Base-by-base conservation (phyloP, 2,329 filamentous ascomycete species). In the Aspergillus hortae region DNA sequence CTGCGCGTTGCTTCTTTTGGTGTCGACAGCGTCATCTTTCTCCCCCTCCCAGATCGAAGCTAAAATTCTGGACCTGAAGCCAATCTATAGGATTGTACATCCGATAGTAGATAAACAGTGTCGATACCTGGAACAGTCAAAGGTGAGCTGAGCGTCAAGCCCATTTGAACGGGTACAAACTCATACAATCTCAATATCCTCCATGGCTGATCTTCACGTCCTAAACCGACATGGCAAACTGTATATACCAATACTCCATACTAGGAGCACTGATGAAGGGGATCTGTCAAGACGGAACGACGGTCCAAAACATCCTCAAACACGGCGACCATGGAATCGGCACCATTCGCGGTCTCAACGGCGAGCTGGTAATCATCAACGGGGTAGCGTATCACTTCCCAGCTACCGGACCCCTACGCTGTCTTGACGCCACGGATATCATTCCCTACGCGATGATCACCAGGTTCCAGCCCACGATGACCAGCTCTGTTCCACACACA, bases 241-340 rank as follows among this genome's bases (percentile, higher is more conserved):
- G 30, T 12, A 68, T 75, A 40, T 77, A 75, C 60, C 74, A 76
- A 56, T 77, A 70, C 61, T 73, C 68, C 27, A 60, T 75, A 3
- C 63, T 76, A 46, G 72, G 70, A 48, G 74, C 74, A 17, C 60
- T 77, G 3, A 76, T 77, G 73, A 68, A 70, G 47, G 75, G 73
- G 10, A 65, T 77, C 27, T 66, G 65, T 53, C 64, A 72, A 35
- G 64, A 62, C 6, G 73, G 74, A 15, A 71, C 74, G 40, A 52
- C 67, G 3, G 66, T 67, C 5, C 59, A 64, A 9, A 60, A 73
- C 41, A 61, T 76, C 49, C 58, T 67, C 12, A 35, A 49, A 6
- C 70, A 73, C 53, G 74, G 74, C 42, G 73, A 73, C 54, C 72
- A 75, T 60, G 74, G 74, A 14, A 62, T 77, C 2, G 74, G 74